These are phyloP conservation scores for Coemansia aciculifera DNA, from an alignment of 192 early-diverging fungal species.

Conservation along the genomic window DNA sequence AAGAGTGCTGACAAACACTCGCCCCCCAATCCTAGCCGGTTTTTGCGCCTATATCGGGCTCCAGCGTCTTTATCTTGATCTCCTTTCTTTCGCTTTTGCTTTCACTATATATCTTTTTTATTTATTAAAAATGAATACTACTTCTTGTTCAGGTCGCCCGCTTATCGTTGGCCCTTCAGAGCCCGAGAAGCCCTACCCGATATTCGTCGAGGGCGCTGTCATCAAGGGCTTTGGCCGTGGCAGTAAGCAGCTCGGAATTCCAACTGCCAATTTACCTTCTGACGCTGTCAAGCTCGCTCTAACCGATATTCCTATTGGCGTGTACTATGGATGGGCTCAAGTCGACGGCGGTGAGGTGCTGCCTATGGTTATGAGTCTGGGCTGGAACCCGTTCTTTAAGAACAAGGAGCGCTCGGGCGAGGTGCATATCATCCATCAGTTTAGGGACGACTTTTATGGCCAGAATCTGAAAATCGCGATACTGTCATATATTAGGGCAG, in stretches of 20 bases:
- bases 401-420: conserved; percentile 97
- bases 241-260: conserved; percentile 94
- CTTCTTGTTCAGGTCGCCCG: conserved; percentile 42
- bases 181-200: conserved; percentile 72
- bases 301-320: conserved; percentile 73
- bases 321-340: conserved; percentile 94
- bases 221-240: conserved; percentile 93
- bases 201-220: conserved; percentile 76
- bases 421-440: conserved; percentile 93
- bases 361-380: conserved; percentile 99
- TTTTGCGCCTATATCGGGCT: too few relatives aligned
- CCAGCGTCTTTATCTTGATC: not conserved
- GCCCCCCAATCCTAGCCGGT: not conserved
- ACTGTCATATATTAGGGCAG: conserved; percentile 84
- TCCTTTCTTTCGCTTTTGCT: not conserved
- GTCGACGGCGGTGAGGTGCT: conserved; percentile 60
- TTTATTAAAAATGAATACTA: not conserved
- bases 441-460: conserved; percentile 89
- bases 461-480: conserved; percentile 79
- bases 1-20: not conserved
- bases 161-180: conserved; percentile 63
- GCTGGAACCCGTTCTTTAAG: conserved; percentile 99
- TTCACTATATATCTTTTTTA: not conserved
- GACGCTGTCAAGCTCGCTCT: conserved; percentile 66
- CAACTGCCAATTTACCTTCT: conserved; percentile 94